These are phyloP conservation scores for Syzygium aqueum DNA, from an alignment of 345 rosid species.

Conservation along the genomic window DNA sequence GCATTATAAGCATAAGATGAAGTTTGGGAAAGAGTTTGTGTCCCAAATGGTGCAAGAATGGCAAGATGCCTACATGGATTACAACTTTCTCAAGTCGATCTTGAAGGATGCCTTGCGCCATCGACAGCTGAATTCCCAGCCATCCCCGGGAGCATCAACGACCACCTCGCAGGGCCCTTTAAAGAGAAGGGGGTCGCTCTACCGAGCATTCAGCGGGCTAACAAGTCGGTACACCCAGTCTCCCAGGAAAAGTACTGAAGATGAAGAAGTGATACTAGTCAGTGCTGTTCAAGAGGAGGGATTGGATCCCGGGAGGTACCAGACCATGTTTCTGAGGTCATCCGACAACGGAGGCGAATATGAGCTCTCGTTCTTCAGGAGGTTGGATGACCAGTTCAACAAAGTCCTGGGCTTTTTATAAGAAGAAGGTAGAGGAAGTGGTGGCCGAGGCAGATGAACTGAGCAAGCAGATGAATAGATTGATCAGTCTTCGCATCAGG, in stretches of 20 bases:
- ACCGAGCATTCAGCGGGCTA: constrained; percentile 38
- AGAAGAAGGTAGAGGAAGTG: constrained; percentile 46
- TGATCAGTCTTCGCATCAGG: constrained; percentile 44
- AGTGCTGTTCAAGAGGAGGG: constrained; percentile 15
- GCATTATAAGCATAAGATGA: constrained; percentile 16
- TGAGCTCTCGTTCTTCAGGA: constrained; percentile 39
- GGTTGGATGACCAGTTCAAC: constrained; percentile 59
- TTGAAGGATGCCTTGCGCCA: constrained; percentile 17
- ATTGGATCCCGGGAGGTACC: constrained; percentile 16
- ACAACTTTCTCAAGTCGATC: constrained; percentile 38
- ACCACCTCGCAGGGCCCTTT: constrained; percentile 12
- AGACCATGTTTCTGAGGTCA: constrained; percentile 28
- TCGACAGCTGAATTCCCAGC: constrained; percentile 2
- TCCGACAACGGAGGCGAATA: constrained; percentile 33
- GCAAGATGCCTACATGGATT: constrained; percentile 62
- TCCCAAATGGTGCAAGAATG: constrained; percentile 65
- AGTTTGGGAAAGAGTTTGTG: constrained; percentile 53
- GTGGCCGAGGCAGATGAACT: constrained; percentile 34
- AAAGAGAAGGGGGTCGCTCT: constrained; percentile 16
- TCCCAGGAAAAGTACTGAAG: constrained; percentile 18
- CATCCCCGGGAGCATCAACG: neutral
- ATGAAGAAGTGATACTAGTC: constrained; percentile 49
- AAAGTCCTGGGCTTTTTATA: constrained; percentile 48
- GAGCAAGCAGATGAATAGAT: constrained; percentile 54
- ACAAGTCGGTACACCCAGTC: neutral